Evolutionary conservation across 306 rosid species (phyloP).

Genomic region (Castanea crenata): DNA sequence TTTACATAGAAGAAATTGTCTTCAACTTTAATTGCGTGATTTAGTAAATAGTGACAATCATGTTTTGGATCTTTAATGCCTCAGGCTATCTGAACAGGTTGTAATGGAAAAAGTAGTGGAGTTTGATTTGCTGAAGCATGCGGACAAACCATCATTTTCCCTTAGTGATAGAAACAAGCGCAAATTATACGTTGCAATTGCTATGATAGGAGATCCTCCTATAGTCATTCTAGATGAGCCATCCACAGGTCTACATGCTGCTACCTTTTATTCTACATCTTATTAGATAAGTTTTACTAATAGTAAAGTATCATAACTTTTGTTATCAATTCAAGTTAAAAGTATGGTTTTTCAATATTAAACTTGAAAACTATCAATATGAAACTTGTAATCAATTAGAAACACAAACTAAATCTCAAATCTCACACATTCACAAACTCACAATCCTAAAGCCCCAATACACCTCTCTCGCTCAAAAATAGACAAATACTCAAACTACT

Average conservation of each 20-base stretch:
- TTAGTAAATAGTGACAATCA: not conserved
- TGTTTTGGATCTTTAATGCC: slow-evolving; percentile 19
- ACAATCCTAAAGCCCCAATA: too few relatives aligned
- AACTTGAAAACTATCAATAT: too few relatives aligned
- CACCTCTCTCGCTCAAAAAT: too few relatives aligned
- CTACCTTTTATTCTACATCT: not conserved
- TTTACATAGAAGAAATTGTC: not conserved
- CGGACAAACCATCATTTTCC: slow-evolving; percentile 77
- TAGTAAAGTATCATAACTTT: not conserved
- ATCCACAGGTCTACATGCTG: slow-evolving; percentile 63
- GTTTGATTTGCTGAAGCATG: slow-evolving; percentile 86
- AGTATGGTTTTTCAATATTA: too few relatives aligned
- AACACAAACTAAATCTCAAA: too few relatives aligned
- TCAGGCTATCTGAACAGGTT: slow-evolving; percentile 59
- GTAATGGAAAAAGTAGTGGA: slow-evolving; percentile 81
- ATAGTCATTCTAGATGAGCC: slow-evolving; percentile 97
- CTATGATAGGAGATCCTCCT: slow-evolving; percentile 96
- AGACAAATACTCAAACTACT: too few relatives aligned
- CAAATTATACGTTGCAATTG: slow-evolving; percentile 90
- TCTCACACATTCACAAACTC: too few relatives aligned
- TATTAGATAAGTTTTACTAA: not conserved
- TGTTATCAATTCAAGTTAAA: not conserved
- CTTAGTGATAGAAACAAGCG: slow-evolving; percentile 86
- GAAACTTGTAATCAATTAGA: too few relatives aligned
- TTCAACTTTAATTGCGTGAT: not conserved